phyloP scores from a whole-genome alignment of 2,329 filamentous ascomycete species.

The Nothophoma quercina region DNA sequence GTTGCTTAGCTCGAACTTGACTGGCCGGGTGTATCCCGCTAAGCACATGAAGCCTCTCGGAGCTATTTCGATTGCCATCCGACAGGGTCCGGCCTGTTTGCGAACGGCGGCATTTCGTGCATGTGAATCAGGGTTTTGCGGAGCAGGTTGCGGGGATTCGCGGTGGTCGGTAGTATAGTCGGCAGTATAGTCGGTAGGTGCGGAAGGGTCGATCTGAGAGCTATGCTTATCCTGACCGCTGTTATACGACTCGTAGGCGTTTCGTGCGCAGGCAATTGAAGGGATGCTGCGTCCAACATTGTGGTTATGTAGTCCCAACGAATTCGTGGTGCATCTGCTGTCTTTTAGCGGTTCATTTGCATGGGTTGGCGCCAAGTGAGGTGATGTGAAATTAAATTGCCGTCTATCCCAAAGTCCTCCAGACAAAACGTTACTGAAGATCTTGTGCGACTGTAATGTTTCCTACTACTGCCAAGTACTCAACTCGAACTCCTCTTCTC shows the following conservation, averaged over 20 bases:
- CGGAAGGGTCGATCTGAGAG: too few relatives aligned
- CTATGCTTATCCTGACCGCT: too few relatives aligned
- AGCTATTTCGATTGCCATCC: background rate
- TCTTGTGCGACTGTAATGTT: conserved; percentile 1
- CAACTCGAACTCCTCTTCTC: background rate
- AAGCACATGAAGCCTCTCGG: background rate
- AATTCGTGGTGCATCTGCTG: too few relatives aligned
- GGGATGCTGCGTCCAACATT: too few relatives aligned
- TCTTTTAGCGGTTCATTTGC: too few relatives aligned
- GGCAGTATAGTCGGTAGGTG: too few relatives aligned
- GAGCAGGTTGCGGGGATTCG: background rate
- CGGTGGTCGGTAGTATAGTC: background rate
- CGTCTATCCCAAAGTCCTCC: conserved; percentile 6
- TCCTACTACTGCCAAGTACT: background rate
- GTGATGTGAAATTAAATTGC: background rate
- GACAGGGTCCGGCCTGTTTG: background rate
- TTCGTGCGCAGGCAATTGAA: too few relatives aligned
- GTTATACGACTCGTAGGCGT: too few relatives aligned
- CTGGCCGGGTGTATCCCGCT: background rate
- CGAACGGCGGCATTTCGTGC: background rate
- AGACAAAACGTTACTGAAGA: background rate
- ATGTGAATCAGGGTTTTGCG: background rate
- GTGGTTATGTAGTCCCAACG: too few relatives aligned
- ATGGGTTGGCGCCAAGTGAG: too few relatives aligned
- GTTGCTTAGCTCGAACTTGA: too few relatives aligned